A percentile compares a stretch with the other conserved stretches of the same genome.
These are phyloP conservation scores for Xanthoceras sorbifolium DNA, from an alignment of 345 rosid species.

Conservation along the genomic window DNA sequence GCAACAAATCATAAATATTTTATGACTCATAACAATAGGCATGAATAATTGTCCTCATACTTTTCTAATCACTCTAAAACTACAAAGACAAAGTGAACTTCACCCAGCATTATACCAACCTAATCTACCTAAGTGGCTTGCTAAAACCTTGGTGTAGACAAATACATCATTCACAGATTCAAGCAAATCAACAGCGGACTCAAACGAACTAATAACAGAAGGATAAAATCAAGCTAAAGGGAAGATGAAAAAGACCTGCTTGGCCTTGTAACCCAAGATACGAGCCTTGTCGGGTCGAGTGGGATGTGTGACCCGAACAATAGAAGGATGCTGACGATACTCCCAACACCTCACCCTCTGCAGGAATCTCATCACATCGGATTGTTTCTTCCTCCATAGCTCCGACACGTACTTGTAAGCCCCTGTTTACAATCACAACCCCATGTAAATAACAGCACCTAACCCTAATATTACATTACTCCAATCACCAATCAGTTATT, in stretches of 20 bases:
- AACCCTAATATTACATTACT: no score
- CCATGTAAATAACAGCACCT: no score
- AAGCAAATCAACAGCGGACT: no score
- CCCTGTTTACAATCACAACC: slow-evolving; percentile 40
- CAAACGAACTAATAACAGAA: no score
- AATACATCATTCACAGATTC: not conserved
- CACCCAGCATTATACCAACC: no score
- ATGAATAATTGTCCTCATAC: no score
- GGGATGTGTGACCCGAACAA: slow-evolving; percentile 81
- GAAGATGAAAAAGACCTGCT: slow-evolving; percentile 59
- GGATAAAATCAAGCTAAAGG: no score
- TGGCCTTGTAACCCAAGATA: slow-evolving; percentile 94
- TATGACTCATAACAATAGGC: no score
- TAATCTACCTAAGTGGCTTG: no score
- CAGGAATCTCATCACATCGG: slow-evolving; percentile 96
- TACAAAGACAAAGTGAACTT: no score
- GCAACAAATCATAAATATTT: not conserved
- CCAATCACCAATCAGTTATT: no score
- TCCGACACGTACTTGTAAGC: slow-evolving; percentile 96
- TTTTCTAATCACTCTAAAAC: not conserved
- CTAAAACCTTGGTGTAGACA: no score
- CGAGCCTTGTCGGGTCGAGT: slow-evolving; percentile 99
- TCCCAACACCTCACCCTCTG: slow-evolving; percentile 99
- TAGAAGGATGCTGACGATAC: slow-evolving; percentile 92
- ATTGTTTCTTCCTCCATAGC: slow-evolving; percentile 99